phyloP scores from a whole-genome alignment of 2,329 filamentous ascomycete genomes.

The Arthrobotrys sphaeroides region DNA sequence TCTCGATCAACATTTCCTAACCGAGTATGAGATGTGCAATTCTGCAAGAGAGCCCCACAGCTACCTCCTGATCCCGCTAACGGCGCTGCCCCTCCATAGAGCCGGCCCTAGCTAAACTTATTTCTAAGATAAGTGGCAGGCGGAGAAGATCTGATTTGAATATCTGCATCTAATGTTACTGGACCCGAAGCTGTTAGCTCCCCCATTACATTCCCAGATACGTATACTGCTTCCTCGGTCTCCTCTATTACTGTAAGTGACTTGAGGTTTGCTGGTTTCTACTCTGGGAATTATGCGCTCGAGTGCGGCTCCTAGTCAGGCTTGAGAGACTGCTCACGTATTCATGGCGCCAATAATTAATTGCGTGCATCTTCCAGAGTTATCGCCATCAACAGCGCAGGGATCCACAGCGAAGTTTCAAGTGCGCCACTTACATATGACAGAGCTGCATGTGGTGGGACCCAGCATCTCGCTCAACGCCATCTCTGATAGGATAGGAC shows the following conservation, averaged over 20 bases:
- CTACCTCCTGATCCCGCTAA: neutral
- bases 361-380: constrained; percentile 33
- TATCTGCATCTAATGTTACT: too few species aligned
- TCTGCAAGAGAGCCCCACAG: neutral
- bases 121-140: neutral
- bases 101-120: too few species aligned
- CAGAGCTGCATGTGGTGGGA: neutral
- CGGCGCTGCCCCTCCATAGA: neutral
- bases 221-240: too few species aligned
- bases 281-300: too few species aligned
- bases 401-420: constrained; percentile 23
- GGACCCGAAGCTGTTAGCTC: too few species aligned
- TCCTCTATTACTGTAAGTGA: too few species aligned
- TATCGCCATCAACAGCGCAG: constrained; percentile 35
- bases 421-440: constrained; percentile 30
- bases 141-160: too few species aligned
- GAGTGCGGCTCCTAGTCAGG: too few species aligned
- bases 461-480: constrained; percentile 12
- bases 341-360: neutral
- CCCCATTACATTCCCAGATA: too few species aligned
- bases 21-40: neutral
- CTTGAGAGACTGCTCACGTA: too few species aligned
- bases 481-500: constrained; percentile 23
- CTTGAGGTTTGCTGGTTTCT: too few species aligned
- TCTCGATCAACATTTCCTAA: constrained; percentile 4